Evolutionary conservation across 352 stramenopile species (phyloP).

Genomic region (Stramenopiles sp.): DNA sequence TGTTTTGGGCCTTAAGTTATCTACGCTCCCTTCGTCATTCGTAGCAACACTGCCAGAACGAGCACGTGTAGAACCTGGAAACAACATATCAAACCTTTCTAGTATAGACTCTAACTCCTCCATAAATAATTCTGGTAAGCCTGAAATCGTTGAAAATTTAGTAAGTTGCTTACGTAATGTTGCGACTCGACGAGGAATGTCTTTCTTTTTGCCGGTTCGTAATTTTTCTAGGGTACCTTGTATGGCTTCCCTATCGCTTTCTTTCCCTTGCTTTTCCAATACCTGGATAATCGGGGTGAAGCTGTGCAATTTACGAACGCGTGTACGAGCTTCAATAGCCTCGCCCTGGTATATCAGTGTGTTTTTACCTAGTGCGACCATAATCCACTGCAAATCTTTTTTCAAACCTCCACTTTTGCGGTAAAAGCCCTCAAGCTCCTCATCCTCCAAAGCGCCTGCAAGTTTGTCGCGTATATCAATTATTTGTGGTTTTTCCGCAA

Average conservation of each 20-base stretch:
- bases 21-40: too few relatives aligned
- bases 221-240: slow-evolving; percentile 53
- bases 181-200: slow-evolving; percentile 43
- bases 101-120: slow-evolving; percentile 31
- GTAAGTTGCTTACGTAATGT: slow-evolving; percentile 38
- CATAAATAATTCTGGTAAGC: slow-evolving; percentile 37
- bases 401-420: slow-evolving; percentile 46
- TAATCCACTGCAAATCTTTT: slow-evolving; percentile 40
- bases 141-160: slow-evolving; percentile 31
- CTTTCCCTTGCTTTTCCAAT: slow-evolving; percentile 55
- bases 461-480: slow-evolving; percentile 15
- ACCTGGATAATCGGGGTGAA: slow-evolving; percentile 37
- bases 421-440: slow-evolving; percentile 53
- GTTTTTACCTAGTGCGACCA: slow-evolving; percentile 36
- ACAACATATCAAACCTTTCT: not conserved
- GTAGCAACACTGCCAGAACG: not conserved
- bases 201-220: slow-evolving; percentile 44
- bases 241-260: slow-evolving; percentile 36
- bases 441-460: slow-evolving; percentile 28
- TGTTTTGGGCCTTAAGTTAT: not conserved
- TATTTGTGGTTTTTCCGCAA: slow-evolving; percentile 25
- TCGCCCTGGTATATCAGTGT: slow-evolving; percentile 53
- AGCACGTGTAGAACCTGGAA: not conserved
- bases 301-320: too few relatives aligned
- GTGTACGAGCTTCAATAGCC: slow-evolving; percentile 21